Evolutionary conservation across 345 rosid genomes (phyloP).

Genomic region (Melaleuca alternifolia): DNA sequence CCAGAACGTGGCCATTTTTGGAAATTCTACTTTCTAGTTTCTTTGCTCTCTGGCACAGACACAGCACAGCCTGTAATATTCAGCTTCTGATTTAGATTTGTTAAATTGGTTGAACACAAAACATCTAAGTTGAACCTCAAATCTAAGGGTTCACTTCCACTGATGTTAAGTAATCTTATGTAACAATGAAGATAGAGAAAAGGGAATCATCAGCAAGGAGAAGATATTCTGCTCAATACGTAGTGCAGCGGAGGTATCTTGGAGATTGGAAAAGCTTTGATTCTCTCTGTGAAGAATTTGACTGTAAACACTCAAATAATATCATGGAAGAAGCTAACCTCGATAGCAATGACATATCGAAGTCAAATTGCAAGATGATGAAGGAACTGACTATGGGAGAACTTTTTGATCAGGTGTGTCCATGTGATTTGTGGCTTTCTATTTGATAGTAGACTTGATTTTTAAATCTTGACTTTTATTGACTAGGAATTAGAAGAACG

Average conservation of each 20-base stretch:
- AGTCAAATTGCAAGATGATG: constrained; percentile 10
- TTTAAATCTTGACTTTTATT: not conserved
- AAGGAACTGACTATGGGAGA: not conserved
- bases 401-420: constrained; percentile 31
- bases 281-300: constrained; percentile 23
- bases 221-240: constrained; percentile 48
- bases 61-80: not conserved
- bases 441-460: not conserved
- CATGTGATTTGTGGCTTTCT: not conserved
- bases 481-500: not conserved
- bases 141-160: not conserved
- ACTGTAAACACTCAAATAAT: constrained; percentile 3
- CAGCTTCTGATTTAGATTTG: not conserved
- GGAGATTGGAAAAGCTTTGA: constrained; percentile 28
- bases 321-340: constrained; percentile 11
- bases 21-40: not conserved
- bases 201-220: constrained; percentile 27
- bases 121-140: not conserved
- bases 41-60: not conserved
- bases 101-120: not conserved
- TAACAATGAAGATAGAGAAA: constrained; percentile 21
- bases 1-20: not conserved
- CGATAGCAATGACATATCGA: constrained; percentile 1
- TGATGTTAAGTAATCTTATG: not conserved
- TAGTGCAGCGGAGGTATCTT: constrained; percentile 29